phyloP scores from a whole-genome alignment of 2,329 filamentous ascomycete genomes.

The Diaporthe citri region DNA sequence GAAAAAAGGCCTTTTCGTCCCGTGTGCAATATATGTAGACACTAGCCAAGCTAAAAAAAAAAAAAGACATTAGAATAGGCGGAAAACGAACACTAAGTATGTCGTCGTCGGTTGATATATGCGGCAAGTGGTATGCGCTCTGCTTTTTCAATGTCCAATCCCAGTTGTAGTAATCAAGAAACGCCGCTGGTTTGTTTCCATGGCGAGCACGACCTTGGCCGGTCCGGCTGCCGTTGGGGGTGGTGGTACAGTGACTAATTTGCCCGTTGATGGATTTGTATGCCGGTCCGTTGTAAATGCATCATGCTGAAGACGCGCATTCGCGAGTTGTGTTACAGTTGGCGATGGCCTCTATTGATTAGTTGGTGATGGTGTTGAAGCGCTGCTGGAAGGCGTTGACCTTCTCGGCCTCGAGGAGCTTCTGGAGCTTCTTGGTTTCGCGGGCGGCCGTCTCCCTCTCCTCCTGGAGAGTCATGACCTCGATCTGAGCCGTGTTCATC shows the following conservation, averaged over 20 bases:
- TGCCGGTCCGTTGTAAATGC: conserved; percentile 38
- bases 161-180: conserved; percentile 28
- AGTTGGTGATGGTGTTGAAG: conserved; percentile 50
- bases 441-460: conserved; percentile 80
- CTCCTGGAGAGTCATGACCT: conserved; percentile 83
- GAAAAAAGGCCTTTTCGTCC: not conserved
- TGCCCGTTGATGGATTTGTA: not conserved
- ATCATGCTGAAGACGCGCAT: conserved; percentile 32
- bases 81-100: conserved; percentile 14
- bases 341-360: conserved; percentile 15
- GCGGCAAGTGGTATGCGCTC: conserved; percentile 18
- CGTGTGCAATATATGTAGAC: conserved; percentile 29
- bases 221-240: conserved; percentile 3
- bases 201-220: not conserved
- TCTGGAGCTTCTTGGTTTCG: conserved; percentile 78
- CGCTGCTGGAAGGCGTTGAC: conserved; percentile 63
- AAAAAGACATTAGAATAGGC: conserved; percentile 32
- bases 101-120: conserved; percentile 32
- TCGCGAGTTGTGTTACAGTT: not conserved
- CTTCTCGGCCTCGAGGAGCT: conserved; percentile 74
- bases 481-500: conserved; percentile 87
- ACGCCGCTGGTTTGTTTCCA: conserved; percentile 34
- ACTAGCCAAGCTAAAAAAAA: conserved; percentile 29
- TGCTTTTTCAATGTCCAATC: conserved; percentile 35
- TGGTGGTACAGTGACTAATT: conserved; percentile 24